Conservation (phyloP, 2,329 filamentous ascomycete genomes). For the Pseudophaeomoniella oleicola region DNA sequence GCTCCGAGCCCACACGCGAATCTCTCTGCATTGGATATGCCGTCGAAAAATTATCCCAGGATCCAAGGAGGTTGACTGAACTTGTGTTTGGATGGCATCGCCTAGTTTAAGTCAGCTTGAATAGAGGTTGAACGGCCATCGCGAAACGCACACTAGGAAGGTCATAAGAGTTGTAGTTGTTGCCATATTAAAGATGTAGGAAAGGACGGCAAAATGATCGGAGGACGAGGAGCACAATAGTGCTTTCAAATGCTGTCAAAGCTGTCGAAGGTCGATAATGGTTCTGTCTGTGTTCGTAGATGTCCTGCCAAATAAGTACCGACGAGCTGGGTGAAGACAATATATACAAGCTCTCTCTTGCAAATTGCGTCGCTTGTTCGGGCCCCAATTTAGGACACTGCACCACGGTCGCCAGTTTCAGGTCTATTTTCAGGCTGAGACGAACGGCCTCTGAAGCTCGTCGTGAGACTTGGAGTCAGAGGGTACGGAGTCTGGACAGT, state of each 20-base stretch:
- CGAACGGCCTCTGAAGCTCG: background rate
- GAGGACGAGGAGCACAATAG: background rate
- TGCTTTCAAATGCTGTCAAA: background rate
- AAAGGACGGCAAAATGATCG: background rate
- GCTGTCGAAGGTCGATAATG: background rate
- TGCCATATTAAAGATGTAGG: constrained; percentile 9
- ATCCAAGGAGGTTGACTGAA: constrained; percentile 70
- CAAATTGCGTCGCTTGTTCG: background rate
- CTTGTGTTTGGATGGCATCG: constrained; percentile 23
- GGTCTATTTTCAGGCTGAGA: background rate
- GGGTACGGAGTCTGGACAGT: background rate
- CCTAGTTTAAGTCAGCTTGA: constrained; percentile 7
- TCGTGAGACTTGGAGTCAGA: background rate
- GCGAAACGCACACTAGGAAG: constrained; percentile 15
- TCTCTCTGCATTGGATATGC: constrained; percentile 73
- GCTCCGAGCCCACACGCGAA: constrained; percentile 52
- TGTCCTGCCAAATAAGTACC: background rate
- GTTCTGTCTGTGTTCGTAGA: background rate
- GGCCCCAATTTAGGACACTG: background rate
- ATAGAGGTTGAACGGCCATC: background rate
- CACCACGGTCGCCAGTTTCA: constrained; percentile 1
- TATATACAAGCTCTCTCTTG: background rate
- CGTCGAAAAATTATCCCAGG: constrained; percentile 85
- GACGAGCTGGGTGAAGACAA: background rate
- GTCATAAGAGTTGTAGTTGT: constrained; percentile 15